phyloP scores from a whole-genome alignment of 306 rosid species.

The Crotalaria pallida region DNA sequence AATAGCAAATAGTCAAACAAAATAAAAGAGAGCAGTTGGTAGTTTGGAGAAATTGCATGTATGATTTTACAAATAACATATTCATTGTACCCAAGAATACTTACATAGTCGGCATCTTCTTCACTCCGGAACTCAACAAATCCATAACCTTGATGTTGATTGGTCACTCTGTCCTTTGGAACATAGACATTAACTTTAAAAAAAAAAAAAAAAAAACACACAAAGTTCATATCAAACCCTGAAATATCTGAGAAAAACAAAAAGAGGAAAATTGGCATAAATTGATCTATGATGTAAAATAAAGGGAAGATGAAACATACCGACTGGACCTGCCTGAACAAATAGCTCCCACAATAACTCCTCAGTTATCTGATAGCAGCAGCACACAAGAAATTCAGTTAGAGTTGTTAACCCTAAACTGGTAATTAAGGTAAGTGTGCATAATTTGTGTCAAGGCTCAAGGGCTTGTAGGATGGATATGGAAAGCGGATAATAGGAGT shows the following conservation, averaged over 20 bases:
- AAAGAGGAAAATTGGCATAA: neutral
- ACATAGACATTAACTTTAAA: slow-evolving; percentile 89
- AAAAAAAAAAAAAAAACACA: neutral
- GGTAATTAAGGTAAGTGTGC: neutral
- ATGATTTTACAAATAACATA: neutral
- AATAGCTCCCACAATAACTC: slow-evolving; percentile 49
- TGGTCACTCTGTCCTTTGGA: slow-evolving; percentile 93
- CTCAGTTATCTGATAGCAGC: slow-evolving; percentile 25
- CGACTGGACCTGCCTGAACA: slow-evolving; percentile 54
- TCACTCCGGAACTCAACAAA: slow-evolving; percentile 92
- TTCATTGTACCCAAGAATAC: neutral
- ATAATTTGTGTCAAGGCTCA: neutral
- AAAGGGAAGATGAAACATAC: slow-evolving; percentile 9
- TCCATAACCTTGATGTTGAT: slow-evolving; percentile 95
- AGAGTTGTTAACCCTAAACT: neutral
- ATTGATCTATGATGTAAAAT: neutral
- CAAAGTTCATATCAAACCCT: neutral
- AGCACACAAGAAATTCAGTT: neutral
- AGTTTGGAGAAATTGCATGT: neutral
- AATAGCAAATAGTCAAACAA: neutral
- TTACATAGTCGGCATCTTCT: slow-evolving; percentile 95
- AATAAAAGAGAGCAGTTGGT: neutral
- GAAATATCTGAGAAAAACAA: neutral
- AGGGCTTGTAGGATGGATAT: neutral
- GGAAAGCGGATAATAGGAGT: neutral